These are phyloP conservation scores for Pisolithus tinctorius DNA, from an alignment of 768 basidiomycete species.

Conservation along the genomic window DNA sequence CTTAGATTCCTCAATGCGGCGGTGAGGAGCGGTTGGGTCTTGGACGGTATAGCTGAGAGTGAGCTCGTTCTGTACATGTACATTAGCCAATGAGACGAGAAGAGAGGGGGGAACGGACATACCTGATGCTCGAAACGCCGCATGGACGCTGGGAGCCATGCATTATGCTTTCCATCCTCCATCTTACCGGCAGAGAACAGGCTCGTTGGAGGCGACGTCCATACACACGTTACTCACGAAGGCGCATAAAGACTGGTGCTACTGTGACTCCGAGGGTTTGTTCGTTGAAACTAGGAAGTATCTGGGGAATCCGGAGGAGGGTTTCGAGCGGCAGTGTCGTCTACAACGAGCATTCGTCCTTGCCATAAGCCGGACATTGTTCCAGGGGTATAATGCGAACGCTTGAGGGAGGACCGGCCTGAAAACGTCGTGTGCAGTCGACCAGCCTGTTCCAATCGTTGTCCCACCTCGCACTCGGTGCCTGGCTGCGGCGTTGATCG, in stretches of 20 bases:
- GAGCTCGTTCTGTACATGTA: background rate
- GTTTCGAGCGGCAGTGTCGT: constrained; percentile 10
- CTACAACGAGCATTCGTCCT: constrained; percentile 47
- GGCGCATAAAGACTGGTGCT: constrained; percentile 51
- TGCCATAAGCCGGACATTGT: constrained; percentile 53
- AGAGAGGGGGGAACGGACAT: constrained; percentile 6
- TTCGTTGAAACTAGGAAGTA: constrained; percentile 29
- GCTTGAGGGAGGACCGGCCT: constrained; percentile 20
- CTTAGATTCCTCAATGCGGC: constrained; percentile 14
- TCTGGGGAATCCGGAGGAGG: constrained; percentile 16
- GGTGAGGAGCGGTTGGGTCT: background rate
- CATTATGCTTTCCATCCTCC: constrained; percentile 36
- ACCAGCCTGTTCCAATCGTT: constrained; percentile 51
- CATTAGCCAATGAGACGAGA: too few species aligned
- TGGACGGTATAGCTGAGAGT: background rate
- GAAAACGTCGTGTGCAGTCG: constrained; percentile 38
- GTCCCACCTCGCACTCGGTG: constrained; percentile 45
- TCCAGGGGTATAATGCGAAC: constrained; percentile 42
- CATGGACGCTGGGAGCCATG: constrained; percentile 30
- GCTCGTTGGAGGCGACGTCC: constrained; percentile 30
- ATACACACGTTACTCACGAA: constrained; percentile 49
- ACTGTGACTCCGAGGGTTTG: constrained; percentile 30
- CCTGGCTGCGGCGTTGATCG: constrained; percentile 19
- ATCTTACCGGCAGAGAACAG: constrained; percentile 19
- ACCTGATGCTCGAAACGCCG: constrained; percentile 17